phyloP scores from a whole-genome alignment of 257 asterid genomes.

The Solanum paucissectum region DNA sequence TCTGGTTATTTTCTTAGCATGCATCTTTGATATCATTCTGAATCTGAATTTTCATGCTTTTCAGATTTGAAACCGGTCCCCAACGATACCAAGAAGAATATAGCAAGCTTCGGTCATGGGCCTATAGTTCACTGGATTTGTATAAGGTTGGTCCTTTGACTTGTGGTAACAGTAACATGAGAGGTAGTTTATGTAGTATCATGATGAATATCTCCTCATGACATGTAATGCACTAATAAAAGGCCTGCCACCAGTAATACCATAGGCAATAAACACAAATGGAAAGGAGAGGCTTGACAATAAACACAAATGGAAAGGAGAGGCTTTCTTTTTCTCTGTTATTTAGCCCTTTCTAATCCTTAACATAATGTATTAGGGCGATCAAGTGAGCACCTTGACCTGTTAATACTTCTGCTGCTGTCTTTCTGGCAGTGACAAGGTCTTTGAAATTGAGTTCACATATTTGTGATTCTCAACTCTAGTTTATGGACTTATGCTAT shows the following conservation, averaged over 20 bases:
- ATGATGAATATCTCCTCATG: neutral
- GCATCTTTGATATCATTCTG: neutral
- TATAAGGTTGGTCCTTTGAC: conserved; percentile 51
- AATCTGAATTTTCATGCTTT: conserved; percentile 1
- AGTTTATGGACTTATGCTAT: neutral
- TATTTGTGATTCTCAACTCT: neutral
- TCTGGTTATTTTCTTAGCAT: neutral
- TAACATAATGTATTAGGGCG: neutral
- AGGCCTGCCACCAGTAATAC: neutral
- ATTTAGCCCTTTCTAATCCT: neutral
- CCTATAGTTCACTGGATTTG: conserved; percentile 80
- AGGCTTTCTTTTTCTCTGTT: neutral
- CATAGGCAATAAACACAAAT: neutral
- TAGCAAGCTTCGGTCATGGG: conserved; percentile 88
- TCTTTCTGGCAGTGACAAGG: neutral
- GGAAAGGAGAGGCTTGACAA: neutral
- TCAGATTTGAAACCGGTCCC: conserved; percentile 60
- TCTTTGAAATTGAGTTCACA: neutral
- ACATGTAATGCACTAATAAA: neutral
- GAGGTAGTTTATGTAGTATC: neutral
- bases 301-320: neutral
- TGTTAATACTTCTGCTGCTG: neutral
- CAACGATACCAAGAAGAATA: conserved; percentile 81
- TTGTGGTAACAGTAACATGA: neutral
- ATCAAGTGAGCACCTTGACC: neutral